These are phyloP conservation scores for Liquidambar formosana DNA, from an alignment of 164 flowering plant species.

Conservation along the genomic window DNA sequence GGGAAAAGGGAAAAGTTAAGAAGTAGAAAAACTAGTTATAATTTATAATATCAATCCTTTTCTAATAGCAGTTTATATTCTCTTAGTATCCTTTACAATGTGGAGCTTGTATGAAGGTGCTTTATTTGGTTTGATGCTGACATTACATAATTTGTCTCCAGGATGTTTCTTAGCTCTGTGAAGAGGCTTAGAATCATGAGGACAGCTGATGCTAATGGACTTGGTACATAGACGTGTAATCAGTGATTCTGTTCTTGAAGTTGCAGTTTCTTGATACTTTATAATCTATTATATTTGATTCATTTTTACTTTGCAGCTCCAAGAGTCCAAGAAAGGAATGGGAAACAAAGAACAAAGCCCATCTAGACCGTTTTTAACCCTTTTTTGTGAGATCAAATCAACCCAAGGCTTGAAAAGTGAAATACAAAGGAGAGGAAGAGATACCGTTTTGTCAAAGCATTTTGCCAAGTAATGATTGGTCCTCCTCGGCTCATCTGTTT, in stretches of 20 bases:
- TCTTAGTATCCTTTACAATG: neutral
- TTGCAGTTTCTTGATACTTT: too few species aligned
- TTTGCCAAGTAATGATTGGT: conserved; percentile 12
- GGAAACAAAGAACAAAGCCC: conserved; percentile 24
- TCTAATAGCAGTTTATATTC: neutral
- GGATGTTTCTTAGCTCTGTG: conserved; percentile 63
- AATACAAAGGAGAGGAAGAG: neutral
- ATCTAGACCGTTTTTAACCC: conserved; percentile 5
- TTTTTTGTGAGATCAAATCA: neutral
- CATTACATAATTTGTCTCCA: conserved; percentile 20
- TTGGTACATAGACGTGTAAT: conserved; percentile 29
- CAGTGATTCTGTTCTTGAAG: neutral
- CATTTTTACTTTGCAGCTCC: conserved; percentile 35
- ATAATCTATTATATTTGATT: neutral
- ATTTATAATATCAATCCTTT: neutral
- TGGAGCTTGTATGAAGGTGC: neutral
- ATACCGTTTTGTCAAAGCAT: conserved; percentile 5
- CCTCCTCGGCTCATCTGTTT: conserved; percentile 13
- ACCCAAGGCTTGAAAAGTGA: neutral
- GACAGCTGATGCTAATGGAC: conserved; percentile 52
- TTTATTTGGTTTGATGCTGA: neutral
- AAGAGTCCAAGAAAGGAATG: conserved; percentile 26
- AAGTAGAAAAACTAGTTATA: neutral
- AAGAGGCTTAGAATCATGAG: conserved; percentile 67
- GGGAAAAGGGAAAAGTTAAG: neutral